phyloP scores from a whole-genome alignment of 2,329 filamentous ascomycete genomes.

The Diaporthe humulicola region DNA sequence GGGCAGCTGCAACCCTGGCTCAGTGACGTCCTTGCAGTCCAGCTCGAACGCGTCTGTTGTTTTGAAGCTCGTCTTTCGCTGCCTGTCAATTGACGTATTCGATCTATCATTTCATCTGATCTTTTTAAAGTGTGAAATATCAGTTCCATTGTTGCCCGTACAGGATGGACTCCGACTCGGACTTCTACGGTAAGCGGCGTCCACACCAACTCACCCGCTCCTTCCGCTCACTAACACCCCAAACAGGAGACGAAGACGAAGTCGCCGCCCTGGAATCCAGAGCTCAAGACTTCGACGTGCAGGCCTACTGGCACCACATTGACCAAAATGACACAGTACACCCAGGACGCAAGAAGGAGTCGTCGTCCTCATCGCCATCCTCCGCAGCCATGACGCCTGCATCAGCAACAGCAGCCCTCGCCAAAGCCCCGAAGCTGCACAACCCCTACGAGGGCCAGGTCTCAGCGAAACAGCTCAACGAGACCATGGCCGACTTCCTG shows the following conservation, averaged over 20 bases:
- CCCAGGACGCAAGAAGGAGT: background rate
- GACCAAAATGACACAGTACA: conserved; percentile 26
- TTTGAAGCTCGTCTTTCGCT: background rate
- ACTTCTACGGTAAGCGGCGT: conserved; percentile 64
- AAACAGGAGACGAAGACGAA: conserved; percentile 67
- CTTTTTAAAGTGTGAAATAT: background rate
- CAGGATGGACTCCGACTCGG: conserved; percentile 60
- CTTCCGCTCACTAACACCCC: conserved; percentile 35
- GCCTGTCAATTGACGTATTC: background rate
- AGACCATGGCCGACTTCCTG: conserved; percentile 66
- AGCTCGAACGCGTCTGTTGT: conserved; percentile 9
- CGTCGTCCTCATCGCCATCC: background rate
- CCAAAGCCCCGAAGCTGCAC: conserved; percentile 53
- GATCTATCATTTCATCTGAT: background rate
- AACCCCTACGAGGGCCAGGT: conserved; percentile 70
- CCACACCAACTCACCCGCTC: conserved; percentile 7
- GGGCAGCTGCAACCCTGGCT: conserved; percentile 28
- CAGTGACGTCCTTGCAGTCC: conserved; percentile 17
- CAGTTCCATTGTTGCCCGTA: background rate
- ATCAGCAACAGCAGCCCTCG: background rate
- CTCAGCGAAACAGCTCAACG: conserved; percentile 66
- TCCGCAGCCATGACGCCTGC: conserved; percentile 26
- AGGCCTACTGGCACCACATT: conserved; percentile 47
- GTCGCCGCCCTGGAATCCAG: conserved; percentile 62
- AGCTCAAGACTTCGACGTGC: conserved; percentile 63